Conservation (phyloP, 139 green algal species). For the Microglena sp. region DNA sequence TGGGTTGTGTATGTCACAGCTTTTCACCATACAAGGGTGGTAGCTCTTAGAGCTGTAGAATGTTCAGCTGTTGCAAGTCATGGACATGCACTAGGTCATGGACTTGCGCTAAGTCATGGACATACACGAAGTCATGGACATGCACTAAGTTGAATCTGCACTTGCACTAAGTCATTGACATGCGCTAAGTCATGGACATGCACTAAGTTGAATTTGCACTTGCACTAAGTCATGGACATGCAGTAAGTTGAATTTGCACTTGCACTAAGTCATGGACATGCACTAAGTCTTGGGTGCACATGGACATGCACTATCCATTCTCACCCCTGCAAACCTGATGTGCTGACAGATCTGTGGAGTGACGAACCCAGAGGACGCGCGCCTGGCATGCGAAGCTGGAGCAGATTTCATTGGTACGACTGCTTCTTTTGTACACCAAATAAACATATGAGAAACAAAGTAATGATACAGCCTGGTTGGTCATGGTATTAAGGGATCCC, state of each 20-base stretch:
- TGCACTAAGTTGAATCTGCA: neutral
- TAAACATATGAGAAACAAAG: too few species aligned
- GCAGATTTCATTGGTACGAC: conserved; percentile 47
- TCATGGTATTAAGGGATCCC: too few species aligned
- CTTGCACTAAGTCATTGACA: neutral
- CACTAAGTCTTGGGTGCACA: neutral
- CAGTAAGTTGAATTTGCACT: too few species aligned
- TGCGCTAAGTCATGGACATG: neutral
- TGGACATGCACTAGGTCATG: neutral
- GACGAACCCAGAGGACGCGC: conserved; percentile 52
- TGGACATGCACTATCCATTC: neutral
- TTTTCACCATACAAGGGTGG: too few species aligned
- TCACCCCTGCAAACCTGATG: neutral
- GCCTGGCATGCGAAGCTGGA: conserved; percentile 38
- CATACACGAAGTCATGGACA: neutral
- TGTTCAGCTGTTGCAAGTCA: too few species aligned
- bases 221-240: neutral
- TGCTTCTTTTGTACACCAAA: too few species aligned
- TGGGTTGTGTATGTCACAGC: too few species aligned
- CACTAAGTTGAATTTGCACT: neutral
- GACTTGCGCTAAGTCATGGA: neutral
- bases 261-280: neutral
- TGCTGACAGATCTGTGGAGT: conserved; percentile 67
- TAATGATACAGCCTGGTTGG: too few species aligned
- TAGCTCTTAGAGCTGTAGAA: too few species aligned